phyloP scores from a whole-genome alignment of 2,329 filamentous ascomycete genomes.

The Stemphylium lycopersici region DNA sequence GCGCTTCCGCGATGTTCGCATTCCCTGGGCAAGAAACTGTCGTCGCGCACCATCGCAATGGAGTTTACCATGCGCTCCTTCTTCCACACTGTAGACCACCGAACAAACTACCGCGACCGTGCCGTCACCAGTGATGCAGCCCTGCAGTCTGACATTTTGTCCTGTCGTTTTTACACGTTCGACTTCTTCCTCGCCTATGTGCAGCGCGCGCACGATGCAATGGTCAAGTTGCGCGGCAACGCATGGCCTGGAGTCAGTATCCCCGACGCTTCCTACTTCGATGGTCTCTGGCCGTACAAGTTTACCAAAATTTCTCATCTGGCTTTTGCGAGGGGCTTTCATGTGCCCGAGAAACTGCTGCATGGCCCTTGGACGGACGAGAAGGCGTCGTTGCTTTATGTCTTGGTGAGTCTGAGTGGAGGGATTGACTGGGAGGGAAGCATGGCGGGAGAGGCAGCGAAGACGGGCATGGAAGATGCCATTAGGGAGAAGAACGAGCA shows the following conservation, averaged over 20 bases:
- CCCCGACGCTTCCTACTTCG: constrained; percentile 30
- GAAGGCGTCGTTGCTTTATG: constrained; percentile 41
- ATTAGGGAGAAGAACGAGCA: constrained; percentile 35
- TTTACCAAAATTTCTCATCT: constrained; percentile 42
- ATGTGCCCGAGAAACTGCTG: constrained; percentile 45
- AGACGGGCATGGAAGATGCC: constrained; percentile 38
- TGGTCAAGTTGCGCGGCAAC: constrained; percentile 36
- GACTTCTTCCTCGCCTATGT: constrained; percentile 45
- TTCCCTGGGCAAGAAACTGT: constrained; percentile 40
- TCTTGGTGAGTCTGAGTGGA: constrained; percentile 42
- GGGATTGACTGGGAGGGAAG: constrained; percentile 45
- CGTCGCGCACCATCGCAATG: constrained; percentile 34
- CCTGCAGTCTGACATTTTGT: constrained; percentile 38
- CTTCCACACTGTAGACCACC: constrained; percentile 44
- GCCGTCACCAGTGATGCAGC: constrained; percentile 24
- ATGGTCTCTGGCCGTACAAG: constrained; percentile 39
- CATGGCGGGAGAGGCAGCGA: constrained; percentile 44
- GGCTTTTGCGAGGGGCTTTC: constrained; percentile 39
- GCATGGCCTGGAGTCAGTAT: constrained; percentile 41
- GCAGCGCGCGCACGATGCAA: constrained; percentile 34
- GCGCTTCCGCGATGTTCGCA: constrained; percentile 40
- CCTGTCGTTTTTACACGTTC: constrained; percentile 46
- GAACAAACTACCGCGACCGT: constrained; percentile 29
- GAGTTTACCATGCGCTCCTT: constrained; percentile 42
- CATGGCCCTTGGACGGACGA: constrained; percentile 42